Evolutionary conservation across 768 basidiomycete genomes (phyloP).

Genomic region (Rhizopogon salebrosus): DNA sequence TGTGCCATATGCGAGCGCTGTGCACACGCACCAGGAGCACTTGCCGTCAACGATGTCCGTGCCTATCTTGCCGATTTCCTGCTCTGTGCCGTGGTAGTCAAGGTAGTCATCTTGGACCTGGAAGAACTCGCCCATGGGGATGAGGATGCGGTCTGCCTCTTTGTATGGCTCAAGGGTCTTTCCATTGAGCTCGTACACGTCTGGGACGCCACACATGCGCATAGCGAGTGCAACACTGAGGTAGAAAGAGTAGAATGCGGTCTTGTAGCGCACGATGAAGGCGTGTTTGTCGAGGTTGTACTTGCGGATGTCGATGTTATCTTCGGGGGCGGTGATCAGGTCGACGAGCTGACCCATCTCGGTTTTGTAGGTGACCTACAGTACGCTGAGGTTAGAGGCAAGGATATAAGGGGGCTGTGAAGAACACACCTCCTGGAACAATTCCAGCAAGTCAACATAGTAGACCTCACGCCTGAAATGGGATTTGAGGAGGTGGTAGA

Average conservation of each 20-base stretch:
- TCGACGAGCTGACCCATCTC: conserved; percentile 97
- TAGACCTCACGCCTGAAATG: conserved; percentile 78
- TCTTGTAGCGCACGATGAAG: conserved; percentile 95
- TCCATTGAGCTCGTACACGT: conserved; percentile 36
- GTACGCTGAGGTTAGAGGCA: not conserved
- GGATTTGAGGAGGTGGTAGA: conserved; percentile 84
- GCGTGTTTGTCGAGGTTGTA: conserved; percentile 86
- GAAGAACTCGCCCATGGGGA: conserved; percentile 97
- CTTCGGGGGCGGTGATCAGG: conserved; percentile 92
- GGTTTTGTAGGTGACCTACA: conserved; percentile 72
- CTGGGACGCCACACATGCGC: conserved; percentile 65
- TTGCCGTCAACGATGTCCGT: conserved; percentile 99
- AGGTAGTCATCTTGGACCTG: conserved; percentile 98
- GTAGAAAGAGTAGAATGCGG: conserved; percentile 97
- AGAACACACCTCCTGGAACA: conserved; percentile 74
- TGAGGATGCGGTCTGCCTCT: conserved; percentile 71
- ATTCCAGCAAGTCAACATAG: conserved; percentile 86
- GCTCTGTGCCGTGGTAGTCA: conserved; percentile 86
- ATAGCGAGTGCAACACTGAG: conserved; percentile 95
- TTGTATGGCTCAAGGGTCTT: conserved; percentile 57
- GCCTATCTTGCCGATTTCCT: conserved; percentile 93
- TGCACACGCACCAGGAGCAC: conserved; percentile 95
- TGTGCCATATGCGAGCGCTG: conserved; percentile 58
- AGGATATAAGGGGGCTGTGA: not conserved
- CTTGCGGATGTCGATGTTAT: conserved; percentile 76